Conservation (phyloP, 495 filamentous ascomycete species). For the Cercophora sp. region DNA sequence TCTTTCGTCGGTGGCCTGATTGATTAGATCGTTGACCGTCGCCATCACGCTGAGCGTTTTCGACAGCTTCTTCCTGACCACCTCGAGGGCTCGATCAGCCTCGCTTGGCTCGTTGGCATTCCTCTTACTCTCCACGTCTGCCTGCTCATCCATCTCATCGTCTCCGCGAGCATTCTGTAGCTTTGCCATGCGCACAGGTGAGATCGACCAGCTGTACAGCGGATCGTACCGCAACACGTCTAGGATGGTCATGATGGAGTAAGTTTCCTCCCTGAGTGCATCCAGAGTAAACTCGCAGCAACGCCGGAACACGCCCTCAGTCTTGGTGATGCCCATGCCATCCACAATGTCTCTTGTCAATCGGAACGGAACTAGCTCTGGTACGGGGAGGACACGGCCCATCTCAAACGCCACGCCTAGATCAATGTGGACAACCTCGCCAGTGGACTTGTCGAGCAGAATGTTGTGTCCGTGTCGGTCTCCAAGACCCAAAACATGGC, state of each 20-base stretch:
- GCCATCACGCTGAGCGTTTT: constrained; percentile 91
- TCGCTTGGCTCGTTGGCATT: constrained; percentile 73
- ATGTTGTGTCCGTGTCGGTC: constrained; percentile 97
- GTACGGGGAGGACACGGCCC: constrained; percentile 88
- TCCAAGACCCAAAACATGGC: constrained; percentile 89
- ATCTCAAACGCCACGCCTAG: constrained; percentile 93
- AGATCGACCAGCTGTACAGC: constrained; percentile 90
- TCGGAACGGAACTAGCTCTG: constrained; percentile 92
- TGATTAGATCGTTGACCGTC: constrained; percentile 94
- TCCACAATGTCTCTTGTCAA: constrained; percentile 95
- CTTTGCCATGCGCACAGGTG: constrained; percentile 73
- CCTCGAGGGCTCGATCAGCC: constrained; percentile 83
- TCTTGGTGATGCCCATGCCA: constrained; percentile 92
- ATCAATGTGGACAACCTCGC: constrained; percentile 95
- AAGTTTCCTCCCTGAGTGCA: constrained; percentile 84
- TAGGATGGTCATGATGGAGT: constrained; percentile 94
- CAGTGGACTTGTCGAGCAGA: constrained; percentile 80
- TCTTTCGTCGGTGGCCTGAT: constrained; percentile 87
- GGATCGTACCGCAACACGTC: constrained; percentile 96
- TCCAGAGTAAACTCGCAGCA: constrained; percentile 98
- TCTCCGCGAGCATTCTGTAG: constrained; percentile 48
- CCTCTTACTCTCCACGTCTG: constrained; percentile 16
- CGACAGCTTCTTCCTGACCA: constrained; percentile 90
- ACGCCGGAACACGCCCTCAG: constrained; percentile 90
- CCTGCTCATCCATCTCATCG: constrained; percentile 25